Base-by-base conservation (phyloP, 2,329 filamentous ascomycete genomes). In the Microdochium trichocladiopsis region DNA sequence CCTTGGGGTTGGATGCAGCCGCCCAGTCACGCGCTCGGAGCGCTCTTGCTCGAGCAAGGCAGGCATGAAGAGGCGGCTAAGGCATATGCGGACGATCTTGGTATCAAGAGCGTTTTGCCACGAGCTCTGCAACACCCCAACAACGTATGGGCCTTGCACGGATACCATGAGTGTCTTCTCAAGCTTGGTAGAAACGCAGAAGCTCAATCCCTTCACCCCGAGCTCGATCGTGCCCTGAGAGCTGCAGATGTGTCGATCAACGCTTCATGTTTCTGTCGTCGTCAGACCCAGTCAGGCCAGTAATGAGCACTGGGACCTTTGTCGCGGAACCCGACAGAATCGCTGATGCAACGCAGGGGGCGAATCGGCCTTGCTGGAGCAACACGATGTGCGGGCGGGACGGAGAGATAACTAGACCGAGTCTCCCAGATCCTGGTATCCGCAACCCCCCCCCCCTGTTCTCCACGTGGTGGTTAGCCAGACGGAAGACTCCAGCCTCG, bases 1-100 rank as follows among this genome's bases (percentile, higher is more conserved):
- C 87, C 87, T 0, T 90, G 86, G 86, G 84, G 84, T 0, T 90
- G 87, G 86, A 89, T 90, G 86, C 84, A 88, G 61, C 87, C 87
- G 0, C 79, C 82, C 0, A 73, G 86, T 2, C 87, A 90, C 64
- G 86, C 86, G 0, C 85, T 85, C 50, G 86, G 83, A 1, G 87
- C 86, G 0, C 70, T 91, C 3, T 63, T 88, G 25, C 72, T 88
- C 12, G 87, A 90, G 61, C 85, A 87, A 60, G 81, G 78, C 0
- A 70, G 69, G n/a, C 69, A 79, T 0, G 72, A 78, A 23, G 72
- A 85, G 49, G 83, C 84, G 0, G 67, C 74, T 2, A 71, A 62
- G 1, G 75, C 83, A 1, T 88, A 88, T 56, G 70, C 67, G 21
- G 82, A 80, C 0, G 84, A 88, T 59, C 63, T 88, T 14, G 84